Base-by-base conservation (phyloP, 768 basidiomycete genomes). In the Pleurotus giganteus region DNA sequence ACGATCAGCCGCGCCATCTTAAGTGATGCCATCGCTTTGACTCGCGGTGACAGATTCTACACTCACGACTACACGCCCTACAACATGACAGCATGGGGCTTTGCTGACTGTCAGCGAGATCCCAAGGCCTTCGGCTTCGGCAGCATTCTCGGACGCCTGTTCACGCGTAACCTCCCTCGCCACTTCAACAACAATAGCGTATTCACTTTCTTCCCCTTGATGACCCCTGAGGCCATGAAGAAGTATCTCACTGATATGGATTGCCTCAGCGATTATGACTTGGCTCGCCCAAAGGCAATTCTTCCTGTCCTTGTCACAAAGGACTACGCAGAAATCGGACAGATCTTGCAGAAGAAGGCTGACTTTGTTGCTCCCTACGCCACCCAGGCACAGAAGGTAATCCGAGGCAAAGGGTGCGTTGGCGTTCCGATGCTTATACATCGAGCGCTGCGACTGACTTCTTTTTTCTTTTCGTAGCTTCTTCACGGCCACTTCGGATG, bases 131-230 rank as follows among this genome's bases (percentile, higher is more conserved):
- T 83, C 55, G 89, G 89, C 24, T 88, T 87, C 59, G 90, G 90
- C 19, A 86, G 85, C 66, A 87, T 80, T 11, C 79, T 92, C 36
- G 89, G 86, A 5, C 80, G 85, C 29, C 78, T 93, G 28, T 71
- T 93, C 68, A 72, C 91, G 46, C 88, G 91, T 43, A 83, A 82
- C 17, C 77, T 93, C 1, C 90, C 91, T 1, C 69, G 83, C 46
- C 71, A 89, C 63, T 93, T 78, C 69, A 76, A 79, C 0, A 77
- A 81, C 60, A 83, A 87, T 65, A 89, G 86, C 56, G 71, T 82
- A 44, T 93, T 89, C 65, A 84, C 91, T 3, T 91, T 89, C 82
- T 93, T 92, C 85, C 88, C 91, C n/a, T 75, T 93, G 41, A 85
- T 92, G 84, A 88, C 86, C 0, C 91, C 91, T 3, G 72, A 76